Evolutionary conservation across 2,329 filamentous ascomycete species (phyloP).

Genomic region (Ophioceras dolichostomum): DNA sequence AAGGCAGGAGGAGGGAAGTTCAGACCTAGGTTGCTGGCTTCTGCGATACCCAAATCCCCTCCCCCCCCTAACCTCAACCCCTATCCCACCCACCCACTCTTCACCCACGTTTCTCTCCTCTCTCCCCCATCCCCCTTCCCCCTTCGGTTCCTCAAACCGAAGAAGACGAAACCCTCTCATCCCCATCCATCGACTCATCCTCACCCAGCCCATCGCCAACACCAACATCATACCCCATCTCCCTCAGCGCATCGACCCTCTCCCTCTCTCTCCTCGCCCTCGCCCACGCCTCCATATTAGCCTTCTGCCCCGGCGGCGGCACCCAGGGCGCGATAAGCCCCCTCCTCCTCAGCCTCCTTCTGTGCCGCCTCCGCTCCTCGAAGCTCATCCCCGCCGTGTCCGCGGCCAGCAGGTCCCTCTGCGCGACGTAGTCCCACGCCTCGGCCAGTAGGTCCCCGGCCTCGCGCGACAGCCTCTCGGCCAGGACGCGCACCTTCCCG

Average conservation of each 20-base stretch:
- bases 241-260: conserved; percentile 22
- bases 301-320: conserved; percentile 25
- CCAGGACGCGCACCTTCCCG: conserved; percentile 30
- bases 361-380: conserved; percentile 33
- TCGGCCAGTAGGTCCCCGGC: conserved; percentile 35
- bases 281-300: conserved; percentile 32
- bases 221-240: conserved; percentile 28
- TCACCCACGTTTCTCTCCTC: too few relatives aligned
- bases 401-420: conserved; percentile 29
- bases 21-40: too few relatives aligned
- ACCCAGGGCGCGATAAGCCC: conserved; percentile 25
- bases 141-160: too few relatives aligned
- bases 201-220: conserved; percentile 21
- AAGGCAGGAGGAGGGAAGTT: too few relatives aligned
- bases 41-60: too few relatives aligned
- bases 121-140: too few relatives aligned
- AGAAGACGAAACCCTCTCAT: conserved; percentile 11
- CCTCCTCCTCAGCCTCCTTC: conserved; percentile 36
- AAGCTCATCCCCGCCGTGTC: conserved; percentile 31
- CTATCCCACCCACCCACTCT: too few relatives aligned
- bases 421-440: conserved; percentile 25
- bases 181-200: conserved; percentile 14
- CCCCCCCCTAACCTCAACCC: too few relatives aligned
- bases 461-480: conserved; percentile 26
- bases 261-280: conserved; percentile 26